Conservation (phyloP, 495 filamentous ascomycete genomes). For the Gamarada debralockiae region DNA sequence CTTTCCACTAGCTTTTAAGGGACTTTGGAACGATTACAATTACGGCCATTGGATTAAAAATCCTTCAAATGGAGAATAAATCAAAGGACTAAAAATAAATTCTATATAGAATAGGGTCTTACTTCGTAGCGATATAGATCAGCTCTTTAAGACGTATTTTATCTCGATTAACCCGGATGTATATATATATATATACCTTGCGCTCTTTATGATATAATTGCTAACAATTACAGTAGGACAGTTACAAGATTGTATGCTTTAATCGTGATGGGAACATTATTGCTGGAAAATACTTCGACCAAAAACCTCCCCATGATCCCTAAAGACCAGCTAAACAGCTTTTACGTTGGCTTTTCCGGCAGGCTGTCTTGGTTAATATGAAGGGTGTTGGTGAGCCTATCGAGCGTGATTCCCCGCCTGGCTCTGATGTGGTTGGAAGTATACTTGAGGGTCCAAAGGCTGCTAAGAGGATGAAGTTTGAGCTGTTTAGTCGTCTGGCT, state of each 20-base stretch:
- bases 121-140: slow-evolving; percentile 26
- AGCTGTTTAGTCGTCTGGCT: slow-evolving; percentile 31
- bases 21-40: slow-evolving; percentile 25
- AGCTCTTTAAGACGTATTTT: slow-evolving; percentile 30
- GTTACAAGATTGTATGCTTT: slow-evolving; percentile 35
- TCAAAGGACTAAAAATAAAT: slow-evolving; percentile 19
- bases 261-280: slow-evolving; percentile 21
- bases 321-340: slow-evolving; percentile 31
- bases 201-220: slow-evolving; percentile 3
- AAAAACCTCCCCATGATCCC: slow-evolving; percentile 30
- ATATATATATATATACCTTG: slow-evolving; percentile 18
- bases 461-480: slow-evolving; percentile 32
- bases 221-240: slow-evolving; percentile 27
- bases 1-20: slow-evolving; percentile 33
- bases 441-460: slow-evolving; percentile 31
- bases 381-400: slow-evolving; percentile 35
- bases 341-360: slow-evolving; percentile 39
- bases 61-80: slow-evolving; percentile 19
- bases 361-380: slow-evolving; percentile 35
- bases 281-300: slow-evolving; percentile 31
- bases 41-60: slow-evolving; percentile 30
- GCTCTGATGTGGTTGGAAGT: slow-evolving; percentile 34
- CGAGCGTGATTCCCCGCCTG: slow-evolving; percentile 37
- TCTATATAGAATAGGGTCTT: slow-evolving; percentile 32
- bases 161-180: slow-evolving; percentile 34